phyloP scores from a whole-genome alignment of 1,284 basidiomycete species.

The Malassezia japonica region DNA sequence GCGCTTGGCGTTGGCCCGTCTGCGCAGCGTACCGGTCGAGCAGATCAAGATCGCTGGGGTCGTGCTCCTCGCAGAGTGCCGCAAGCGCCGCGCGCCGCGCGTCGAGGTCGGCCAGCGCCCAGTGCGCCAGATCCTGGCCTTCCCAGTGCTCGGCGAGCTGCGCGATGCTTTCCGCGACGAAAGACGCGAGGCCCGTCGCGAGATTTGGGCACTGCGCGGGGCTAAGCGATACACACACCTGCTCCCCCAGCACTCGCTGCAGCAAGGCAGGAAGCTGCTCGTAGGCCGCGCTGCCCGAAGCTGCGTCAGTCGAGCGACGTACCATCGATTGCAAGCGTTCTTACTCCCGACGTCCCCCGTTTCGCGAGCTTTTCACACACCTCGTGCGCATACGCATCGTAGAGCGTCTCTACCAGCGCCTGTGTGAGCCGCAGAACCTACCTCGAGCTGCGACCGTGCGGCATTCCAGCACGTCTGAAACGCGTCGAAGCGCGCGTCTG shows the following conservation, averaged over 20 bases:
- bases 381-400: background rate
- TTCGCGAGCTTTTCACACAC: background rate
- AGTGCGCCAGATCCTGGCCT: too few relatives aligned
- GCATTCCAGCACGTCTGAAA: background rate
- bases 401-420: background rate
- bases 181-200: background rate
- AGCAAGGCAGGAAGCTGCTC: background rate
- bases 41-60: conserved; percentile 2
- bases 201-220: conserved; percentile 10
- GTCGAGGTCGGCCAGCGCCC: too few relatives aligned
- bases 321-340: background rate
- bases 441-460: background rate
- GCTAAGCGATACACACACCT: background rate
- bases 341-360: too few relatives aligned
- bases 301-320: background rate
- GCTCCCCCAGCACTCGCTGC: background rate
- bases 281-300: background rate
- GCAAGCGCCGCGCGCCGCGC: background rate
- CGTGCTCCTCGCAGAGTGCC: background rate
- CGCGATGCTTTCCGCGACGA: background rate
- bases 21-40: background rate
- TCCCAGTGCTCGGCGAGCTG: background rate
- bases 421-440: background rate
- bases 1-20: background rate
- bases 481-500: background rate